These are phyloP conservation scores for Corylus avellana DNA, from an alignment of 306 rosid species.

Conservation along the genomic window DNA sequence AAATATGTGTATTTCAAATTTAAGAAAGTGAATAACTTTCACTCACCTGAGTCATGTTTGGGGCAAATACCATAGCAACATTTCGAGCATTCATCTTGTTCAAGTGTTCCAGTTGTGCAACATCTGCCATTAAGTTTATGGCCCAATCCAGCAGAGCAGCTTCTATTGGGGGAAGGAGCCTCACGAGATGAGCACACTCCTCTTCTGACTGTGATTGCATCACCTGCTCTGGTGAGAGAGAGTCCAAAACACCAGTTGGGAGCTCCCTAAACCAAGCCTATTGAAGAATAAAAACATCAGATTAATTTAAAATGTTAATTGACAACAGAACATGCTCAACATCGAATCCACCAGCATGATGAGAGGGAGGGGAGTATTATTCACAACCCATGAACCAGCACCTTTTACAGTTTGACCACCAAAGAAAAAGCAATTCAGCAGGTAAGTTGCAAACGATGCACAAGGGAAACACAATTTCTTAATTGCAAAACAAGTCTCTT, in stretches of 20 bases:
- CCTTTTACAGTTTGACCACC: background rate
- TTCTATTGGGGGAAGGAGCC: slow-evolving; percentile 84
- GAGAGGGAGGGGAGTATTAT: background rate
- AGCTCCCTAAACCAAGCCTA: slow-evolving; percentile 99
- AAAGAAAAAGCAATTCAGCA: background rate
- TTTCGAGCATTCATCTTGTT: slow-evolving; percentile 99
- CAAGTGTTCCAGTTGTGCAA: slow-evolving; percentile 78
- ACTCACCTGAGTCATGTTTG: slow-evolving; percentile 97
- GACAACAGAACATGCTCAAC: background rate
- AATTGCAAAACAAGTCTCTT: slow-evolving; percentile 11
- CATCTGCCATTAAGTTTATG: slow-evolving; percentile 92
- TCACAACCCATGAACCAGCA: slow-evolving; percentile 2
- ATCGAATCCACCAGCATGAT: slow-evolving; percentile 2
- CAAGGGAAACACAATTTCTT: background rate
- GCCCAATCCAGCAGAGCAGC: slow-evolving; percentile 96
- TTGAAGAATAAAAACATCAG: slow-evolving; percentile 28
- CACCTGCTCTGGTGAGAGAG: slow-evolving; percentile 93
- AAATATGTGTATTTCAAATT: background rate
- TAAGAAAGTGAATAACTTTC: slow-evolving; percentile 19
- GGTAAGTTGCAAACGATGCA: background rate
- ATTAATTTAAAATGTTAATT: slow-evolving; percentile 20
- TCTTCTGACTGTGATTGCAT: slow-evolving; percentile 92
- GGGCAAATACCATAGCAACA: slow-evolving; percentile 97
- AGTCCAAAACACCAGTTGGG: slow-evolving; percentile 86
- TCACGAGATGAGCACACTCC: slow-evolving; percentile 80